These are phyloP conservation scores for Nannochloropsis granulata DNA, from an alignment of 108 stramenopile genomes.

Conservation along the genomic window DNA sequence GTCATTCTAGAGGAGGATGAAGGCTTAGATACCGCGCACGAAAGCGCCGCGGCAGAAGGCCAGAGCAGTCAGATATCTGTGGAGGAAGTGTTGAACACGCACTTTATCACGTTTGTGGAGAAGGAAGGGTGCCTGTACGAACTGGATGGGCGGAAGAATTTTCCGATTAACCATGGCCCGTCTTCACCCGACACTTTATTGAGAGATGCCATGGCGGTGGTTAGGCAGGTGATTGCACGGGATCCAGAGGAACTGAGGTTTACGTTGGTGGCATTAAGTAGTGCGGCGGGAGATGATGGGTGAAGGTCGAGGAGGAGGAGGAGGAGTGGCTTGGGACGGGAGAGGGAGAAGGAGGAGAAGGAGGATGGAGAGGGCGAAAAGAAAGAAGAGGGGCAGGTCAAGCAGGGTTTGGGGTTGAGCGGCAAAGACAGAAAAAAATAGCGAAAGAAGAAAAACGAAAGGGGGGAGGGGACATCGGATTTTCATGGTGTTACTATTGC, in stretches of 20 bases:
- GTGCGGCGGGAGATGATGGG: not conserved
- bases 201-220: slow-evolving; percentile 22
- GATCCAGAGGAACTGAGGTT: slow-evolving; percentile 35
- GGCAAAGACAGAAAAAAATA: no score
- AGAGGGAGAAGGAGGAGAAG: not conserved
- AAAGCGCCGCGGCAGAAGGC: slow-evolving; percentile 29
- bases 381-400: not conserved
- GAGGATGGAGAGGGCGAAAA: not conserved
- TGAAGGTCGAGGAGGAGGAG: not conserved
- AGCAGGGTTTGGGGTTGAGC: no score
- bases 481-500: no score
- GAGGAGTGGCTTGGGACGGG: not conserved
- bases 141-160: slow-evolving; percentile 38
- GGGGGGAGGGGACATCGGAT: no score
- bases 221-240: slow-evolving; percentile 29
- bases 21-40: slow-evolving; percentile 29
- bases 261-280: not conserved
- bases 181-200: slow-evolving; percentile 26
- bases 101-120: slow-evolving; percentile 39
- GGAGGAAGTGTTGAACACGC: slow-evolving; percentile 35
- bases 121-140: slow-evolving; percentile 39
- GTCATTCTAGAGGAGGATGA: slow-evolving; percentile 32
- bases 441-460: no score
- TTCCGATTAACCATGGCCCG: slow-evolving; percentile 34
- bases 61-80: slow-evolving; percentile 29